Percentiles rank a stretch among this genome's conserved stretches.
Evolutionary conservation across 257 asterid species (phyloP).

Genomic region (Nemophila menziesii): DNA sequence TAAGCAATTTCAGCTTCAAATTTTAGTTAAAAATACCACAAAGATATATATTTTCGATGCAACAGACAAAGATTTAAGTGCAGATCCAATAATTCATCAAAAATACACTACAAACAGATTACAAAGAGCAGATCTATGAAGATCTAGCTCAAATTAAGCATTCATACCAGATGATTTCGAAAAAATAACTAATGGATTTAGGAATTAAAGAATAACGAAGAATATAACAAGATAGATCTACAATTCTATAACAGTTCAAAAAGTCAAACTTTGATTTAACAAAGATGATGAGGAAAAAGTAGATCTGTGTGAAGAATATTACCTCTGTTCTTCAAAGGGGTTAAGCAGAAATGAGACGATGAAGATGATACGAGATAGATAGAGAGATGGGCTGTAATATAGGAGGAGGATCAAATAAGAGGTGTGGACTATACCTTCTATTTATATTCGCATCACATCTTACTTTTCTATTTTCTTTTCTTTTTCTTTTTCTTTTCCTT

Average conservation of each 20-base stretch:
- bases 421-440: neutral
- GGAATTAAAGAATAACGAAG: neutral
- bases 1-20: too few relatives aligned
- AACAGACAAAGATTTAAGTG: too few relatives aligned
- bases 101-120: neutral
- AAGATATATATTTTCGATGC: too few relatives aligned
- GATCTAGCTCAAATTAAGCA: slow-evolving; percentile 1
- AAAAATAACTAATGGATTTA: neutral
- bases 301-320: too few relatives aligned
- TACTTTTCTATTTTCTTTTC: neutral
- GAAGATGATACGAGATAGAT: neutral
- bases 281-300: too few relatives aligned
- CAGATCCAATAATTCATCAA: neutral
- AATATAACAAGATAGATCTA: neutral
- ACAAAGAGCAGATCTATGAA: neutral
- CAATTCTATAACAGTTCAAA: neutral
- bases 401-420: neutral
- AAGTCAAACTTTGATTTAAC: too few relatives aligned
- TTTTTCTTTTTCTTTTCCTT: neutral
- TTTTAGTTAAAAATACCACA: too few relatives aligned
- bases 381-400: neutral
- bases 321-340: too few relatives aligned
- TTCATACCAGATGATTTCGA: too few relatives aligned
- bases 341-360: neutral
- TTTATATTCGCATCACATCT: neutral